Evolutionary conservation across 108 stramenopile species (phyloP), one percentile per base, ranked within the genome.

Genomic region (Cyclotella choctawhatcheeana): DNA sequence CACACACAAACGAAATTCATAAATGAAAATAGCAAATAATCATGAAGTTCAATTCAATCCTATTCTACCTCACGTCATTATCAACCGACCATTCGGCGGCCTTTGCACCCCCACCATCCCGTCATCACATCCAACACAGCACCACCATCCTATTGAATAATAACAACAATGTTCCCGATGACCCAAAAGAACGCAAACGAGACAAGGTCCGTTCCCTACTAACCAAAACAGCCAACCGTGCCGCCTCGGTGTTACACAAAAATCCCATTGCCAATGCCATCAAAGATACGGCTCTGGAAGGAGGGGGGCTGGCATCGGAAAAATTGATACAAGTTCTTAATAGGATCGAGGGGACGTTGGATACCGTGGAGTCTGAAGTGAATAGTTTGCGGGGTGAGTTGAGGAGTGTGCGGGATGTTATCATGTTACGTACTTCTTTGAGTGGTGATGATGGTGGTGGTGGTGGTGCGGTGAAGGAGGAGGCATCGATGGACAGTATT

Each of bases 201-300:
- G 27, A 3, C 55, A 56, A 56, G 14, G 55, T 56, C 55, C 55
- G 55, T 30, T 31, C 55, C 27, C 30, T 56, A 12, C 27, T 56
- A 27, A n/a, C n/a, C 1, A 56, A 56, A 10, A 31, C 29, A 12
- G 55, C 20, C 8, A 31, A 1, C 29, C 29, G 31, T 13, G 55
- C 55, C 14, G 55, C 55, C 0, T 56, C 55, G 2, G 29, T 56
- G 29, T 56, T 66, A 30, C 29, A 53, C 0, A 68, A 37, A 20
- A 68, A 68, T 12, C 68, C 68, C 8, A 69, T 69, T 22, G 68
- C 68, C 35, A 44, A 58, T 33, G 68, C 58, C 26, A 31, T 69
- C 8, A 26, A 17, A 16, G 68, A 69, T 29, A 55, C 68, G 0
- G 68, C 43, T 14, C 10, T 53, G 18, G 25, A 29, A 18, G 32